A percentile compares a stretch with the other conserved stretches of the same genome.
phyloP scores from a whole-genome alignment of 129 eudicot genomes.

The Lactuca saligna region DNA sequence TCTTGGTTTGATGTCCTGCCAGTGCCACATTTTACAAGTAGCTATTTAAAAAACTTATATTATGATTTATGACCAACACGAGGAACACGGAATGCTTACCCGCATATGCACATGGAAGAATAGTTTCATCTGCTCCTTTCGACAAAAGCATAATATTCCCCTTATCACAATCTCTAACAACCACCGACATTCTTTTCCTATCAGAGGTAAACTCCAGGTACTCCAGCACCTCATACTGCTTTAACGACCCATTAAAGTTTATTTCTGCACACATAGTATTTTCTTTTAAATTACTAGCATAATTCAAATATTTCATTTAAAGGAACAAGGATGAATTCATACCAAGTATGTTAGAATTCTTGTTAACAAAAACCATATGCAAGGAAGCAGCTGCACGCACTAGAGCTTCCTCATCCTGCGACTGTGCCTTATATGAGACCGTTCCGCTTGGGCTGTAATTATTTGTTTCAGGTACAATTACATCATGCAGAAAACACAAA shows the following conservation, averaged over 20 bases:
- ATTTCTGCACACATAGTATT: constrained; percentile 53
- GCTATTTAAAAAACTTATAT: too few species aligned
- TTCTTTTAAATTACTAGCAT: neutral
- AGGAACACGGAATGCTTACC: constrained; percentile 42
- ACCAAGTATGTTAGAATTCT: constrained; percentile 75
- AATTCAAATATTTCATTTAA: neutral
- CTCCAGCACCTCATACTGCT: constrained; percentile 81
- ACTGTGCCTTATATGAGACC: constrained; percentile 82
- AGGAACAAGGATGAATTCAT: constrained; percentile 11
- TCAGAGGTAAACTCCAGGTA: constrained; percentile 95
- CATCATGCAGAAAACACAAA: constrained; percentile 2
- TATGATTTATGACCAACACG: too few species aligned
- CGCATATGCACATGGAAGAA: constrained; percentile 66
- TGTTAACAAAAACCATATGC: constrained; percentile 72
- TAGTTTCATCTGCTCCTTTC: constrained; percentile 97
- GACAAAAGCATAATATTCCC: constrained; percentile 71
- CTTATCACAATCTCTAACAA: constrained; percentile 66
- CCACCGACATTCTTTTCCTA: constrained; percentile 94
- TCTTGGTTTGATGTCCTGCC: constrained; percentile 88
- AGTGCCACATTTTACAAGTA: constrained; percentile 30
- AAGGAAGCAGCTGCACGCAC: constrained; percentile 94
- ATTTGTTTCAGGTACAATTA: constrained; percentile 11
- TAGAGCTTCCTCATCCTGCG: constrained; percentile 99
- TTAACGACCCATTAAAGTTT: constrained; percentile 55
- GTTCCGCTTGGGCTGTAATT: constrained; percentile 65